Conservation (phyloP, 2,329 filamentous ascomycete species). For the Xylaria sp. region DNA sequence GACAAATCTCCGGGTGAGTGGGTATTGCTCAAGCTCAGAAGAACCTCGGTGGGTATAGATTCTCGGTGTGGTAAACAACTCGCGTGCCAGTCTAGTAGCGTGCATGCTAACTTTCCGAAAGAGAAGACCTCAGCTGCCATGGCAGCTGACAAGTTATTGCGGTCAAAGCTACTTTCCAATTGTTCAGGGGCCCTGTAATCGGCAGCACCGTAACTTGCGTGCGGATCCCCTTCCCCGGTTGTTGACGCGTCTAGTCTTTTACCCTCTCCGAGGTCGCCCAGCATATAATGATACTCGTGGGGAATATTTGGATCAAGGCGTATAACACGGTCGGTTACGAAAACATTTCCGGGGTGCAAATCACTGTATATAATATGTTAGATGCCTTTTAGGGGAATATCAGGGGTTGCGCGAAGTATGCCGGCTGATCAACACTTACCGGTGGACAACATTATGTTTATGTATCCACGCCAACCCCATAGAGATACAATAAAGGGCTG, state of each 20-base stretch:
- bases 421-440: neutral
- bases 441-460: slow-evolving; percentile 5
- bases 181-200: slow-evolving; percentile 4
- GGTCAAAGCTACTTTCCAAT: neutral
- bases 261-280: neutral
- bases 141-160: neutral
- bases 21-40: neutral
- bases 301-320: slow-evolving; percentile 7
- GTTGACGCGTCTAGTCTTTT: neutral
- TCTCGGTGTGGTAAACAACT: neutral
- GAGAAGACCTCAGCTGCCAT: slow-evolving; percentile 5
- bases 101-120: slow-evolving; percentile 4
- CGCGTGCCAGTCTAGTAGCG: neutral
- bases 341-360: neutral
- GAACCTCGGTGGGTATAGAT: slow-evolving; percentile 1
- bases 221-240: neutral
- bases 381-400: neutral
- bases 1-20: neutral
- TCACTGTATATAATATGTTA: neutral
- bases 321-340: neutral
- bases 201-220: slow-evolving; percentile 1
- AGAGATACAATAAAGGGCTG: neutral
- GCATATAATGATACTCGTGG: neutral
- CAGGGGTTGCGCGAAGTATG: too few relatives aligned
- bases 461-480: neutral